These are phyloP conservation scores for Cynanchum wilfordii DNA, from an alignment of 257 asterid genomes.

Conservation along the genomic window DNA sequence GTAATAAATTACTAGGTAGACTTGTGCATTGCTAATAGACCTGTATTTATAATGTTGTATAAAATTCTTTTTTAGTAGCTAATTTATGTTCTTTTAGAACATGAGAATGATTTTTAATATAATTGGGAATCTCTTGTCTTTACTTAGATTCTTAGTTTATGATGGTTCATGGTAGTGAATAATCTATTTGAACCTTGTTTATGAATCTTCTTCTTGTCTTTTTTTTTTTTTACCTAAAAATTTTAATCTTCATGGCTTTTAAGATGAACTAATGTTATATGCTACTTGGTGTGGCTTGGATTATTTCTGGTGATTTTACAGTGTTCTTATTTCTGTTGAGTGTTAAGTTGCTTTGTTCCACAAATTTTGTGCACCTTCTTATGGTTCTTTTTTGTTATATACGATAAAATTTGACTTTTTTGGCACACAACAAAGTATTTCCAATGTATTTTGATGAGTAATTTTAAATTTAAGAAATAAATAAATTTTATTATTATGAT, in stretches of 20 bases:
- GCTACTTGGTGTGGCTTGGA: not conserved
- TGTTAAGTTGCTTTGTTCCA: no score
- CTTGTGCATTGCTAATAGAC: not conserved
- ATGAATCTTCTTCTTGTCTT: no score
- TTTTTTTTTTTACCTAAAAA: no score
- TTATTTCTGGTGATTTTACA: not conserved
- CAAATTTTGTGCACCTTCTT: not conserved
- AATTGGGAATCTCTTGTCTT: not conserved
- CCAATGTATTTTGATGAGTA: no score
- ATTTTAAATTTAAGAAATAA: no score
- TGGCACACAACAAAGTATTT: no score
- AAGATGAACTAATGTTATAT: not conserved
- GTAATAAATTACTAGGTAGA: conserved; percentile 15
- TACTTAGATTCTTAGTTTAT: not conserved
- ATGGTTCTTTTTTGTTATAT: not conserved
- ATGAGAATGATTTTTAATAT: not conserved
- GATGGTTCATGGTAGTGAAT: not conserved
- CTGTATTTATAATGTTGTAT: not conserved
- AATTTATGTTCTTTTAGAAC: not conserved
- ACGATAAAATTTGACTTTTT: no score
- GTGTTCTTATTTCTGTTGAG: no score
- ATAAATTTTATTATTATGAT: no score
- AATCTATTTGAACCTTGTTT: no score
- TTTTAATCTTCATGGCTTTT: not conserved
- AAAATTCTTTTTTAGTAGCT: not conserved